Percentiles rank a stretch among this genome's conserved stretches.
phyloP scores from a whole-genome alignment of 352 stramenopile genomes.

The Globisporangium megalacanthum region DNA sequence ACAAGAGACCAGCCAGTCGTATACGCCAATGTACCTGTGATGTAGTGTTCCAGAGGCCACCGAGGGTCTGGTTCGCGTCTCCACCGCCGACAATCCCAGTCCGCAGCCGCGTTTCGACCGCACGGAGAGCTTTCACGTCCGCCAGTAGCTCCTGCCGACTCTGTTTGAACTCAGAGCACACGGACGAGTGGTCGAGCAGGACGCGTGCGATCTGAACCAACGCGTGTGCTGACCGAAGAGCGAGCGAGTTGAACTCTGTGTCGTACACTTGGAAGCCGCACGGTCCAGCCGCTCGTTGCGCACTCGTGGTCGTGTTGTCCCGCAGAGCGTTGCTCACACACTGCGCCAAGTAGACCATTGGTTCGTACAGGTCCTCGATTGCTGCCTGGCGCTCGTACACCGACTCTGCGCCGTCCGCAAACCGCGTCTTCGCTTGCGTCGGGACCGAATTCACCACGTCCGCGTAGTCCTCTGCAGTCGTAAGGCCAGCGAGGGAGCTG shows the following conservation, averaged over 20 bases:
- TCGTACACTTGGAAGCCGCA: slow-evolving; percentile 50
- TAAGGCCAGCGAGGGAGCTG: slow-evolving; percentile 33
- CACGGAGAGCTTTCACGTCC: slow-evolving; percentile 30
- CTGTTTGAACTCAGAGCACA: slow-evolving; percentile 44
- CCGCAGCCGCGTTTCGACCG: slow-evolving; percentile 25
- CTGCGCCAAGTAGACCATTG: slow-evolving; percentile 71
- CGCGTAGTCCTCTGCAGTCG: slow-evolving; percentile 39
- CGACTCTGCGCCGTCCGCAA: slow-evolving; percentile 29
- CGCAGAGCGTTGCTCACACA: slow-evolving; percentile 10
- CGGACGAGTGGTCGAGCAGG: slow-evolving; percentile 51
- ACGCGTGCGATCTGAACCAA: slow-evolving; percentile 64
- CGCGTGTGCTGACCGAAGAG: slow-evolving; percentile 52
- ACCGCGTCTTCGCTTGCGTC: slow-evolving; percentile 37
- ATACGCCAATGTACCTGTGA: slow-evolving; percentile 19
- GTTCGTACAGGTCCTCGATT: slow-evolving; percentile 67
- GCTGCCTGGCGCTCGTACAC: slow-evolving; percentile 26
- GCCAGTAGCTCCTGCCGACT: slow-evolving; percentile 34
- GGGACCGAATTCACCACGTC: slow-evolving; percentile 43
- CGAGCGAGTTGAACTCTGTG: slow-evolving; percentile 77
- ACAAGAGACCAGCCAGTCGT: neutral
- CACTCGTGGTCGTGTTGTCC: neutral
- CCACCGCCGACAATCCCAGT: slow-evolving; percentile 39
- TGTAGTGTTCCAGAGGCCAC: slow-evolving; percentile 66
- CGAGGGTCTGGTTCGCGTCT: slow-evolving; percentile 6
- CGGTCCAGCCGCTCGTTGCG: neutral